Conservation (phyloP, 306 rosid genomes). For the Rosa lucieae region DNA sequence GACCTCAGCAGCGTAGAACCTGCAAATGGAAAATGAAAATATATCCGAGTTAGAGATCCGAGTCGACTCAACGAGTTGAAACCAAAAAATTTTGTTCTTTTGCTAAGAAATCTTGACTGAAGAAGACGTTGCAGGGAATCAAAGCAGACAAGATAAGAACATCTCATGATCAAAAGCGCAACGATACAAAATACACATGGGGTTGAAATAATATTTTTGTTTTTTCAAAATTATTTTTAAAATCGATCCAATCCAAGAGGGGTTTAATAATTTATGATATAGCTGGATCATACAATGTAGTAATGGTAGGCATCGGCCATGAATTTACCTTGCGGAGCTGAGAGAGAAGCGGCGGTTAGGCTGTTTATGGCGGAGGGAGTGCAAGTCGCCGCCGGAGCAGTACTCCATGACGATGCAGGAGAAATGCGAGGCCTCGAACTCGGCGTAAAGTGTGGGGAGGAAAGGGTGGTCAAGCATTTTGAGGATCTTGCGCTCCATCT, state of each 20-base stretch:
- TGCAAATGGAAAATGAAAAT: conserved; percentile 22
- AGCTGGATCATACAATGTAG: background rate
- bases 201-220: background rate
- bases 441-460: conserved; percentile 83
- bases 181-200: conserved; percentile 26
- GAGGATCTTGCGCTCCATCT: conserved; percentile 86
- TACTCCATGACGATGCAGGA: conserved; percentile 99
- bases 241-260: background rate
- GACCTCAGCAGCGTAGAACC: conserved; percentile 95
- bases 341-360: conserved; percentile 74
- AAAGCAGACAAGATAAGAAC: conserved; percentile 41
- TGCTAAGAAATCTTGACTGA: conserved; percentile 10
- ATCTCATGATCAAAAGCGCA: conserved; percentile 27
- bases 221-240: background rate
- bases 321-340: conserved; percentile 68
- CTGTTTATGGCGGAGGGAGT: conserved; percentile 76
- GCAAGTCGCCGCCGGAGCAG: conserved; percentile 91
- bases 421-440: conserved; percentile 88
- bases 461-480: conserved; percentile 97
- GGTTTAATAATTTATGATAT: background rate
- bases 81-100: background rate
- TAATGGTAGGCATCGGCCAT: background rate
- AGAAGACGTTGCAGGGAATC: conserved; percentile 24
- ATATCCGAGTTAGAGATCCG: background rate
- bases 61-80: conserved; percentile 13